phyloP scores from a whole-genome alignment of 1,139 yeast species.

The Diutina mesorugosa region DNA sequence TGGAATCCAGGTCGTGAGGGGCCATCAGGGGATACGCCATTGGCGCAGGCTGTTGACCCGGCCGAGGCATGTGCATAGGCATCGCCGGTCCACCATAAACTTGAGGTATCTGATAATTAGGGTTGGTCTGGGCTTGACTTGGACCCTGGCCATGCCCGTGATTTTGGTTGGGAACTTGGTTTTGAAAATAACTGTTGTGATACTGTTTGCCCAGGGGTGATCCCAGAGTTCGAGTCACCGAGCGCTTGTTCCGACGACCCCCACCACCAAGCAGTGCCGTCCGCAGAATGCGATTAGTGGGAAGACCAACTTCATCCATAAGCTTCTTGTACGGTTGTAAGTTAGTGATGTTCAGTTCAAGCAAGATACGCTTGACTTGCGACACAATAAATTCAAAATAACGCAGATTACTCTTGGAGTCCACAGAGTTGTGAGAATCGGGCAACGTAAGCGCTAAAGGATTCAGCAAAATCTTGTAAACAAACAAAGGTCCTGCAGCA shows the following conservation, averaged over 20 bases:
- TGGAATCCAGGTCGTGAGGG: not conserved
- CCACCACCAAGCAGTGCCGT: not conserved
- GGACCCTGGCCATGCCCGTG: not conserved
- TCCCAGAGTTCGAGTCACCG: not conserved
- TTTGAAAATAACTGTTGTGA: not conserved
- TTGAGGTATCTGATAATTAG: slow-evolving; percentile 3
- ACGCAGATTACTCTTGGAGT: slow-evolving; percentile 13
- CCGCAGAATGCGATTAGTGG: slow-evolving; percentile 16
- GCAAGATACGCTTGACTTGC: slow-evolving; percentile 48
- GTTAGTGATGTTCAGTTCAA: slow-evolving; percentile 40
- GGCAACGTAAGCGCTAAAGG: slow-evolving; percentile 32
- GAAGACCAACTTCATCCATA: slow-evolving; percentile 85
- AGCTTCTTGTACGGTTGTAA: slow-evolving; percentile 74
- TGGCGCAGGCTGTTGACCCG: not conserved
- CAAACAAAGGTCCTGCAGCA: slow-evolving; percentile 72
- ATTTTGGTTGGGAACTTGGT: not conserved
- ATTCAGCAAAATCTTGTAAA: slow-evolving; percentile 64
- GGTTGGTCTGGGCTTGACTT: slow-evolving; percentile 7
- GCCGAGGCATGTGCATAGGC: not conserved
- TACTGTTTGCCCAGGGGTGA: not conserved
- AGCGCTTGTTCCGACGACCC: not conserved
- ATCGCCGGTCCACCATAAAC: not conserved
- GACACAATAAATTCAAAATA: slow-evolving; percentile 45
- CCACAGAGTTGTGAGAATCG: slow-evolving; percentile 15
- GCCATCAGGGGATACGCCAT: not conserved